Evolutionary conservation across 2,329 filamentous ascomycete species (phyloP).

Genomic region (Fusarium oxysporum): DNA sequence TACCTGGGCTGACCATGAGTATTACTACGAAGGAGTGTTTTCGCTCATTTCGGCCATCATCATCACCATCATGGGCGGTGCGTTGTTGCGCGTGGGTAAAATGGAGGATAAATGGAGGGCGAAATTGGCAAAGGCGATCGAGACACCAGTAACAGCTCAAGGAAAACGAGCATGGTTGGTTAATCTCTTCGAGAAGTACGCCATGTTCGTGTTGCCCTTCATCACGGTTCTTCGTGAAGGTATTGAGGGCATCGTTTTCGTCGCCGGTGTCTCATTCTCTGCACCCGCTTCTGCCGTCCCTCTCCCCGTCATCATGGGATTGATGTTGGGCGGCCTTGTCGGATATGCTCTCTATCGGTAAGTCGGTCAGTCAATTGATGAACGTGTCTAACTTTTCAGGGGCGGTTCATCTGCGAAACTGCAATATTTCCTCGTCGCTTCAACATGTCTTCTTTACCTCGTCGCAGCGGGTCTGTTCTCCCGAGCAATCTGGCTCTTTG

Average conservation of each 20-base stretch:
- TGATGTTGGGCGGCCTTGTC: constrained; percentile 73
- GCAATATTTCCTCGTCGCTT: constrained; percentile 83
- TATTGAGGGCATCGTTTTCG: constrained; percentile 88
- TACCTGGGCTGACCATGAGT: constrained; percentile 76
- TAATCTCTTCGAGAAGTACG: constrained; percentile 79
- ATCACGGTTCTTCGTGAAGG: constrained; percentile 88
- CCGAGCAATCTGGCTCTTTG: constrained; percentile 79
- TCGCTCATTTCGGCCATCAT: constrained; percentile 81
- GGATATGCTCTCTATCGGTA: constrained; percentile 84
- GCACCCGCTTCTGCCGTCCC: constrained; percentile 82
- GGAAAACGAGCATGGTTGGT: constrained; percentile 63
- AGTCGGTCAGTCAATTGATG: constrained; percentile 20
- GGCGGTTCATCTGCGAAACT: constrained; percentile 58
- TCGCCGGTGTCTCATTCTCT: constrained; percentile 84
- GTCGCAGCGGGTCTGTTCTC: constrained; percentile 87
- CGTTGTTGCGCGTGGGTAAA: constrained; percentile 83
- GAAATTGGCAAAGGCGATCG: constrained; percentile 79
- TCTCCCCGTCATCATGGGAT: constrained; percentile 77
- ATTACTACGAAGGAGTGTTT: constrained; percentile 87
- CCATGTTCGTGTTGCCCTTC: constrained; percentile 88
- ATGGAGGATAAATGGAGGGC: constrained; percentile 87
- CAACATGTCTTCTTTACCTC: constrained; percentile 86
- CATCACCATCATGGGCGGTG: constrained; percentile 84
- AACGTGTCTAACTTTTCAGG: constrained; percentile 43
- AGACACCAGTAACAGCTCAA: constrained; percentile 60